A percentile compares a stretch with the other conserved stretches of the same genome.
Conservation (phyloP, 1,139 yeast genomes). For the Candida sp. region DNA sequence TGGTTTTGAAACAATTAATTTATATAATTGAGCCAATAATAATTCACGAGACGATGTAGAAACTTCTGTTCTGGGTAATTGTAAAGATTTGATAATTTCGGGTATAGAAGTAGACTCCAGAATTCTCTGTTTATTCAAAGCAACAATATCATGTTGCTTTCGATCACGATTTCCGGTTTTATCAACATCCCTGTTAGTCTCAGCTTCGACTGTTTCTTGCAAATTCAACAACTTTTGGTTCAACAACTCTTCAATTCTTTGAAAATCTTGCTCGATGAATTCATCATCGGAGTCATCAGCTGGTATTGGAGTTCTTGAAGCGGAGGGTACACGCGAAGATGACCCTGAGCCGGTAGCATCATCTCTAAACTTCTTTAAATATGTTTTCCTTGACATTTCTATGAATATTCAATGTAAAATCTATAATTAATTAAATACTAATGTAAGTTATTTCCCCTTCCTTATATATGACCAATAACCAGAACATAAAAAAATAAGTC, state of each 20-base stretch:
- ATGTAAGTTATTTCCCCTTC: background rate
- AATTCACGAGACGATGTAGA: constrained; percentile 49
- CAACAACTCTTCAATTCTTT: constrained; percentile 38
- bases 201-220: constrained; percentile 17
- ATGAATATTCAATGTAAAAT: too few species aligned
- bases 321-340: constrained; percentile 34
- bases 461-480: background rate
- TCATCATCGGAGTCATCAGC: constrained; percentile 35
- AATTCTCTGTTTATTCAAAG: constrained; percentile 33
- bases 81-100: constrained; percentile 38
- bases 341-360: constrained; percentile 18
- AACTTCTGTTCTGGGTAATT: constrained; percentile 40
- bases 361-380: constrained; percentile 10
- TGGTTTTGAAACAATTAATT: constrained; percentile 43
- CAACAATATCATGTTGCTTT: constrained; percentile 29
- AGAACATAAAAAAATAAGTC: too few species aligned
- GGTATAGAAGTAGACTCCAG: constrained; percentile 37
- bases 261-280: constrained; percentile 38
- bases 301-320: constrained; percentile 38
- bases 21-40: constrained; percentile 49
- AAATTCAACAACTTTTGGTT: constrained; percentile 33
- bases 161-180: constrained; percentile 16
- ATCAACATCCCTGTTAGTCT: constrained; percentile 12
- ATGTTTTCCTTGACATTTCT: background rate
- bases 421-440: too few species aligned